Percentiles rank a stretch among this genome's conserved stretches.
These are phyloP conservation scores for Ceratocystis variospora DNA, from an alignment of 2,329 filamentous ascomycete species.

Conservation along the genomic window DNA sequence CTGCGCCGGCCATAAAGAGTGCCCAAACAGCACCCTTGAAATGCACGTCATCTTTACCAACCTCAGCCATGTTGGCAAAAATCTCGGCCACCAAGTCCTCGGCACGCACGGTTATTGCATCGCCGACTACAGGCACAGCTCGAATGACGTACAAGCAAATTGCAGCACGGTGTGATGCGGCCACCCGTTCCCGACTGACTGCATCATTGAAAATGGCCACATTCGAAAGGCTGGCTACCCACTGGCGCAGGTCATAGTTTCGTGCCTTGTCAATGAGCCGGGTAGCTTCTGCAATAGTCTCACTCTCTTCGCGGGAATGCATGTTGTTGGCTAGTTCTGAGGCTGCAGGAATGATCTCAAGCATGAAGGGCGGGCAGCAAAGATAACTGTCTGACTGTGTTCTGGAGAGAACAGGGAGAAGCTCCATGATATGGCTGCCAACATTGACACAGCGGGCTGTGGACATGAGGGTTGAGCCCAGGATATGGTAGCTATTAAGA, in stretches of 20 bases:
- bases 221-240: slow-evolving; percentile 31
- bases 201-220: slow-evolving; percentile 28
- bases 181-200: slow-evolving; percentile 32
- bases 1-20: slow-evolving; percentile 43
- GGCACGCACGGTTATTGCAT: slow-evolving; percentile 29
- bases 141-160: slow-evolving; percentile 36
- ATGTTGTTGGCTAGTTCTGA: slow-evolving; percentile 32
- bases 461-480: slow-evolving; percentile 29
- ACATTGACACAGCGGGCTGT: slow-evolving; percentile 29
- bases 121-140: slow-evolving; percentile 29
- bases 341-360: slow-evolving; percentile 33
- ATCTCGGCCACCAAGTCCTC: slow-evolving; percentile 37
- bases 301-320: slow-evolving; percentile 25
- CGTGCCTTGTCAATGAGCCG: slow-evolving; percentile 31
- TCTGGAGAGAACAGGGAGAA: slow-evolving; percentile 30
- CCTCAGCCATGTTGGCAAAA: slow-evolving; percentile 35
- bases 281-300: slow-evolving; percentile 27
- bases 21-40: slow-evolving; percentile 50
- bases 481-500: slow-evolving; percentile 29
- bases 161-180: slow-evolving; percentile 34
- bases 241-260: slow-evolving; percentile 31
- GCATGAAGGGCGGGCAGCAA: slow-evolving; percentile 31
- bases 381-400: slow-evolving; percentile 33
- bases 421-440: slow-evolving; percentile 29
- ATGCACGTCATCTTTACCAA: slow-evolving; percentile 36